Evolutionary conservation across 352 stramenopile genomes (phyloP).

Genomic region (Globisporangium paroecandrum): DNA sequence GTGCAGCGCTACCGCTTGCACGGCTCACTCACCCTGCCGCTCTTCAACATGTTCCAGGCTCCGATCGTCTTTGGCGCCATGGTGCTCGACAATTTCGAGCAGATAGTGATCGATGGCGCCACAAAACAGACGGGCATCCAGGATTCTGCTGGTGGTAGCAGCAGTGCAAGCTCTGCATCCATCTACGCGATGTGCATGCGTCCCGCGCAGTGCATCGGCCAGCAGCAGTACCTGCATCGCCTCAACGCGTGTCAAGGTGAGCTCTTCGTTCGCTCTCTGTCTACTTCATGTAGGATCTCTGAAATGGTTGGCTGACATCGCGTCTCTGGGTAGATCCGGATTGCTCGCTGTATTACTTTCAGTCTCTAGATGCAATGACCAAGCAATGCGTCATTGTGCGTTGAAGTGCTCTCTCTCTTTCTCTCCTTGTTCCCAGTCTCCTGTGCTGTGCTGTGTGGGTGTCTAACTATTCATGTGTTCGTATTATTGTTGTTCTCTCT

Average conservation of each 20-base stretch:
- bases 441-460: not conserved
- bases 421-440: not conserved
- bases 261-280: not conserved
- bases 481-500: not conserved
- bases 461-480: not conserved
- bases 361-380: conserved; percentile 36
- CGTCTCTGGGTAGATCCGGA: conserved; percentile 36
- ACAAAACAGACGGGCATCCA: conserved; percentile 34
- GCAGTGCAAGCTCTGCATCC: not conserved
- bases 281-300: no score
- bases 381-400: conserved; percentile 60
- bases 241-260: conserved; percentile 55
- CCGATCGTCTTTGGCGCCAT: conserved; percentile 62
- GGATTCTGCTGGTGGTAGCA: not conserved
- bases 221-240: conserved; percentile 35
- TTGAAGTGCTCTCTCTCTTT: conserved; percentile 2
- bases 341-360: conserved; percentile 64
- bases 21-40: conserved; percentile 36
- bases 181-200: conserved; percentile 19
- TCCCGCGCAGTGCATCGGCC: conserved; percentile 27
- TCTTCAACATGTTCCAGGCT: conserved; percentile 70
- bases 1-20: conserved; percentile 52
- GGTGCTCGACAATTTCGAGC: conserved; percentile 41
- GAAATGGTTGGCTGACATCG: not conserved
- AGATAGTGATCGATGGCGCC: conserved; percentile 40